Evolutionary conservation across 2,329 filamentous ascomycete species (phyloP).

Genomic region (Colletotrichum graminicola): DNA sequence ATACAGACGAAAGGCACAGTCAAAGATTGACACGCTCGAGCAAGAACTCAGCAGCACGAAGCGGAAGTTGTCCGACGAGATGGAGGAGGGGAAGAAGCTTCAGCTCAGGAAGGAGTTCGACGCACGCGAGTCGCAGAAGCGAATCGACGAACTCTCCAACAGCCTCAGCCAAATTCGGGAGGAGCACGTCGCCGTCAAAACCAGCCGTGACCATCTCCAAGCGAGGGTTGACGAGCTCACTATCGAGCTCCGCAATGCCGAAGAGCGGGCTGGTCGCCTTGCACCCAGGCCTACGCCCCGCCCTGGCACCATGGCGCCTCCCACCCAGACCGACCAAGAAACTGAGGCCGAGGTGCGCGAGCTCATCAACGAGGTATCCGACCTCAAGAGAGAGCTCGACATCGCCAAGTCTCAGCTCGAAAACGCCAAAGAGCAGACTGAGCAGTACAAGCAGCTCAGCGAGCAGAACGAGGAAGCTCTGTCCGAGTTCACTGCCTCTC

Average conservation of each 20-base stretch:
- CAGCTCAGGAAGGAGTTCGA: constrained; percentile 91
- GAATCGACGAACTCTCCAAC: constrained; percentile 90
- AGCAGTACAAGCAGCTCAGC: constrained; percentile 90
- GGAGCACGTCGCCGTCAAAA: constrained; percentile 87
- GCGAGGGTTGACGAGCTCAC: constrained; percentile 88
- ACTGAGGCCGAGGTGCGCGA: constrained; percentile 78
- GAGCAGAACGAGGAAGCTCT: constrained; percentile 90
- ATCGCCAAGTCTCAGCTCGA: constrained; percentile 84
- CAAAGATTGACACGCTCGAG: constrained; percentile 82
- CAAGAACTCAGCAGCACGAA: constrained; percentile 82
- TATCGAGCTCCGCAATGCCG: constrained; percentile 87
- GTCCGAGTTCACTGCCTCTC: constrained; percentile 80
- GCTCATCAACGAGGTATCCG: constrained; percentile 83
- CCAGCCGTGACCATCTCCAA: constrained; percentile 89
- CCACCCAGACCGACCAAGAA: constrained; percentile 61
- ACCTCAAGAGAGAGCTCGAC: constrained; percentile 89
- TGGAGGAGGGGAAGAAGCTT: constrained; percentile 86
- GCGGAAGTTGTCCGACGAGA: constrained; percentile 84
- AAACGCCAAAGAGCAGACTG: constrained; percentile 81
- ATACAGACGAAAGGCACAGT: constrained; percentile 81
- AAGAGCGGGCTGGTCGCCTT: constrained; percentile 86
- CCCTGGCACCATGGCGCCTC: constrained; percentile 58
- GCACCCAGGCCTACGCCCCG: constrained; percentile 82
- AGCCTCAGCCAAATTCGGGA: constrained; percentile 86
- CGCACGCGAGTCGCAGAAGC: constrained; percentile 85